These are phyloP conservation scores for Globisporangium irregulare DNA, from an alignment of 352 stramenopile genomes.

Conservation along the genomic window DNA sequence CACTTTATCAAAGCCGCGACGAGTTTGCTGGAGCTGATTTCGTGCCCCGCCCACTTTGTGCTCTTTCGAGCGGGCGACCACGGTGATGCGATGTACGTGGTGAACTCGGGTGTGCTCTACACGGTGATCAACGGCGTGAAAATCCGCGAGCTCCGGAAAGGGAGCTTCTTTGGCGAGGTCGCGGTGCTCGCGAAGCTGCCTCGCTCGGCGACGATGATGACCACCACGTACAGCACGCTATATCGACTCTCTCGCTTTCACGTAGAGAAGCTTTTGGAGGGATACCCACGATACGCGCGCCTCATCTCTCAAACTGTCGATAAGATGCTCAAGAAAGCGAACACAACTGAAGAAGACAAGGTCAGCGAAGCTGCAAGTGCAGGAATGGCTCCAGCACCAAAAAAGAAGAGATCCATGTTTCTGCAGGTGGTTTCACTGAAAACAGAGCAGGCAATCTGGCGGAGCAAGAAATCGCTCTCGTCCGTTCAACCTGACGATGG, in stretches of 20 bases:
- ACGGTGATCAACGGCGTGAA: constrained; percentile 60
- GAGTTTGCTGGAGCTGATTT: constrained; percentile 51
- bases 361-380: constrained; percentile 15
- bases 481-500: neutral
- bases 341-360: constrained; percentile 19
- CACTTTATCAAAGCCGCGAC: constrained; percentile 63
- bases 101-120: constrained; percentile 60
- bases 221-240: constrained; percentile 62
- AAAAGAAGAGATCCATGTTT: constrained; percentile 15
- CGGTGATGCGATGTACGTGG: constrained; percentile 71
- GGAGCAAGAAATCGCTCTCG: constrained; percentile 10
- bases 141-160: constrained; percentile 65
- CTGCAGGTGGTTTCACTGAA: constrained; percentile 8
- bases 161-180: constrained; percentile 64
- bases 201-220: constrained; percentile 57
- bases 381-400: neutral
- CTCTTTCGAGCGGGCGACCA: constrained; percentile 59
- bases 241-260: constrained; percentile 52
- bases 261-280: constrained; percentile 49
- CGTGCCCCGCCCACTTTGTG: constrained; percentile 48
- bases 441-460: constrained; percentile 12
- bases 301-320: constrained; percentile 41
- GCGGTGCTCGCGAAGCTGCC: constrained; percentile 57
- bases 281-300: constrained; percentile 43
- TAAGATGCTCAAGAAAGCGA: constrained; percentile 35